Conservation (phyloP, 305 asterid genomes). For the Plantago rigida region DNA sequence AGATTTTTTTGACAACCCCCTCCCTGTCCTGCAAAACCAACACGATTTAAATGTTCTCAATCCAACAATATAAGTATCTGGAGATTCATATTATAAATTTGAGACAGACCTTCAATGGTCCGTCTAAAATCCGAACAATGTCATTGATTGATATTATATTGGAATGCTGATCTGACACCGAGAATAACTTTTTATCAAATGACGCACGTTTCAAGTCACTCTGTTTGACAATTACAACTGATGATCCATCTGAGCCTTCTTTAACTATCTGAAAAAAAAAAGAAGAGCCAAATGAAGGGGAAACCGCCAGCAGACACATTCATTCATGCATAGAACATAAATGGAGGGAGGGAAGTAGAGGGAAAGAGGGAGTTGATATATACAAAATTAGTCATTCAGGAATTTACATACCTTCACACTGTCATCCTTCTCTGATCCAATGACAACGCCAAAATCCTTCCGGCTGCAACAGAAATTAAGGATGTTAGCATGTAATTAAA, state of each 20-base stretch:
- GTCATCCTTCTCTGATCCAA: conserved; percentile 72
- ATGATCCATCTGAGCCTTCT: conserved; percentile 68
- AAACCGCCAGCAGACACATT: background rate
- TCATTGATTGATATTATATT: conserved; percentile 63
- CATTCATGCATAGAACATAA: too few species aligned
- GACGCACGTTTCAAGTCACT: conserved; percentile 63
- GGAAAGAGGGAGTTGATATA: conserved; percentile 4
- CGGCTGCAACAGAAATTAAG: conserved; percentile 46
- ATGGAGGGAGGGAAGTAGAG: background rate
- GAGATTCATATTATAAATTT: conserved; percentile 22
- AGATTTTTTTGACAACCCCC: conserved; percentile 74
- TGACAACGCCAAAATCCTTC: conserved; percentile 82
- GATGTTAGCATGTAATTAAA: conserved; percentile 20
- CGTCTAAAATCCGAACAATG: conserved; percentile 58
- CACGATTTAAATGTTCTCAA: conserved; percentile 22
- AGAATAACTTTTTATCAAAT: conserved; percentile 79
- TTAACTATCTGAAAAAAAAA: conserved; percentile 49
- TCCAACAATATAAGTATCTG: conserved; percentile 17
- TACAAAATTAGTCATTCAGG: conserved; percentile 7
- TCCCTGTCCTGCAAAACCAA: conserved; percentile 55
- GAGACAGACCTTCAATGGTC: conserved; percentile 64
- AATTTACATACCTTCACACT: conserved; percentile 51
- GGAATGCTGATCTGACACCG: conserved; percentile 57
- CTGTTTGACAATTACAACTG: conserved; percentile 44
- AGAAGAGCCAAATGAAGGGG: conserved; percentile 2